phyloP scores from a whole-genome alignment of 2,329 filamentous ascomycete species.

The Clarireedia homoeocarpa region DNA sequence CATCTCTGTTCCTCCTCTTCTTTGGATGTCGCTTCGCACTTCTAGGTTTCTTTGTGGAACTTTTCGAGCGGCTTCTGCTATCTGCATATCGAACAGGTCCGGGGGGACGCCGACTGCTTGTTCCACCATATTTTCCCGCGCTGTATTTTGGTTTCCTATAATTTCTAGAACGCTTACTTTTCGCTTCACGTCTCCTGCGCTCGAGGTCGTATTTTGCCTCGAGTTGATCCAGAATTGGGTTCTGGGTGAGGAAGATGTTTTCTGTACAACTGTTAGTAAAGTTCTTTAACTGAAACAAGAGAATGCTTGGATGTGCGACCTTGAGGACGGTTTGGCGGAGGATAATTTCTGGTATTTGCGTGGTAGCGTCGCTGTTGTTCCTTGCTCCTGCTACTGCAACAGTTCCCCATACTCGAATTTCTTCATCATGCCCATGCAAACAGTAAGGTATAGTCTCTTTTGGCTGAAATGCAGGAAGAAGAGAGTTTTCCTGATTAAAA shows the following conservation, averaged over 20 bases:
- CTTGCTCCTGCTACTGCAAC: slow-evolving; percentile 3
- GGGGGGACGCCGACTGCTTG: too few species aligned
- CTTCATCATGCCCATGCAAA: slow-evolving; percentile 1
- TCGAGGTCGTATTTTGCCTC: too few species aligned
- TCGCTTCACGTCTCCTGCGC: too few species aligned
- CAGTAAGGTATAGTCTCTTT: neutral
- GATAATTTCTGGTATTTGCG: neutral
- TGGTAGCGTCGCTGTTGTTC: neutral
- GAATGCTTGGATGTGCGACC: too few species aligned
- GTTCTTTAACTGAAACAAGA: too few species aligned
- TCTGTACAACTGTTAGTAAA: too few species aligned
- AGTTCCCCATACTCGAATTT: slow-evolving; percentile 6
- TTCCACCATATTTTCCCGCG: too few species aligned
- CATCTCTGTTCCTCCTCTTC: neutral
- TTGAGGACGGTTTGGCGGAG: too few species aligned
- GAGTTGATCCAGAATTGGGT: too few species aligned
- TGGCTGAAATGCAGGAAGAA: neutral
- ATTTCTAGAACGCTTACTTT: too few species aligned
- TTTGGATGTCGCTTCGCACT: neutral
- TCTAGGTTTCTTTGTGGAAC: neutral
- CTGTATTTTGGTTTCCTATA: too few species aligned
- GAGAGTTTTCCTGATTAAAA: slow-evolving; percentile 1
- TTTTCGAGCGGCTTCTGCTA: neutral
- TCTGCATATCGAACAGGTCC: neutral
- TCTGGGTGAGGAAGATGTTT: too few species aligned